These are phyloP conservation scores for Torulaspora maleeae DNA, from an alignment of 805 yeast genomes.

Conservation along the genomic window DNA sequence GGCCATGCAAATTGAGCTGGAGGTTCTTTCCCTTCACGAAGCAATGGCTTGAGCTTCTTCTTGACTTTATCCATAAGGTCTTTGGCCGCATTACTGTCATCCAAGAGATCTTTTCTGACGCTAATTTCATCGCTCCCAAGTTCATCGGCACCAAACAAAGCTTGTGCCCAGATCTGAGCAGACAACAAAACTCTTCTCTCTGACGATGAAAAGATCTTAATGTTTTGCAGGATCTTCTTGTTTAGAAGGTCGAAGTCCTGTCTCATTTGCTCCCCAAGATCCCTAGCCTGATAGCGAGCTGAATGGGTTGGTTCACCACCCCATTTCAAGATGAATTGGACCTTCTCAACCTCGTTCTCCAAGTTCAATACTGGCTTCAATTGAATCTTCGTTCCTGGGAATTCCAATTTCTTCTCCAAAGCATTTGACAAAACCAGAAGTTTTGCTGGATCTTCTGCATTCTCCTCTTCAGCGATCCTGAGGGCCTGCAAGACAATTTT, in stretches of 20 bases:
- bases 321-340: conserved; percentile 94
- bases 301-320: conserved; percentile 99
- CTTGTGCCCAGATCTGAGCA: conserved; percentile 80
- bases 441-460: conserved; percentile 76
- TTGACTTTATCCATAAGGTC: conserved; percentile 97
- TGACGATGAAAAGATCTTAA: conserved; percentile 82
- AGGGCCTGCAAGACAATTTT: conserved; percentile 82
- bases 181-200: conserved; percentile 93
- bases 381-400: conserved; percentile 97
- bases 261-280: conserved; percentile 92
- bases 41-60: conserved; percentile 87
- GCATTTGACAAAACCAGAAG: conserved; percentile 74
- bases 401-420: conserved; percentile 76
- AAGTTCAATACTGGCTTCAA: conserved; percentile 76
- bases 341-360: conserved; percentile 80
- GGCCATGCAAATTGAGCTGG: conserved; percentile 99
- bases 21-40: conserved; percentile 93
- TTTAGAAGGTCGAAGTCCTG: conserved; percentile 86
- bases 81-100: conserved; percentile 97
- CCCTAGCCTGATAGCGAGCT: conserved; percentile 89
- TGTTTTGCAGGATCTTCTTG: conserved; percentile 76
- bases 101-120: conserved; percentile 84
- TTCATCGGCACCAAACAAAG: conserved; percentile 66
- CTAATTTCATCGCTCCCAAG: conserved; percentile 74
- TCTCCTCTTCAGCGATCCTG: conserved; percentile 69